Base-by-base conservation (phyloP, 1,139 yeast species). In the Nakaseomyces delphensis region DNA sequence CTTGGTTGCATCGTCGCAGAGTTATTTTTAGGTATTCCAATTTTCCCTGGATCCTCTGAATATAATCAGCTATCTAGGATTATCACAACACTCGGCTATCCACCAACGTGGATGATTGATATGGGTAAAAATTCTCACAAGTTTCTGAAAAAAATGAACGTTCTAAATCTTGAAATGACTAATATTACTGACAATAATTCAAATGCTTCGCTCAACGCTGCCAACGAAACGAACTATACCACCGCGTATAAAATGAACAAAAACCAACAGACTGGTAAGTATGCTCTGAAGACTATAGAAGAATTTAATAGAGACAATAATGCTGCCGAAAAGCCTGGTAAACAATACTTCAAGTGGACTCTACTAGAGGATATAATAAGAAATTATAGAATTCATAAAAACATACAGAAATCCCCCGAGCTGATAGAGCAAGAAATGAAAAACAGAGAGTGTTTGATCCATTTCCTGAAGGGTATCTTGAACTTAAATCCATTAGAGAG, bases 1-100 rank as follows among this genome's bases (percentile, higher is more conserved):
- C 68, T 91, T 37, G 99, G 98, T 2, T 91, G 99, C 67, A 91
- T 93, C 43, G 82, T 89, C 28, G 96, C 96, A 1, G 99, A 91
- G 60, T 67, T 91, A 43, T 91, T 87, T 55, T 65, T 91, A 43
- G 99, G 99, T 0, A 70, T 91, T 44, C 99, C 99, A 1, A 71
- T 91, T 55, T 87, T 91, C 56, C 97, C 99, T 0, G 98, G 98
- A 2, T 76, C 89, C 3, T 84, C 96, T 0, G 98, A 91, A 62
- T 91, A 82, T 63, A 87, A 91, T 59, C 97, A 89, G 63, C 67
- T 93, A 38, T 73, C 79, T 54, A 77, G 95, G 54, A 87, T 91
- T 38, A 77, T 82, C 4, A 83, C 83, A 41, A 83, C 89, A 68
- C 64, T 89, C 46, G 96, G 95, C 0, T 65, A 71, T 52, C 98